Base-by-base conservation (phyloP, 495 filamentous ascomycete species). In the Neurospora hispaniola region DNA sequence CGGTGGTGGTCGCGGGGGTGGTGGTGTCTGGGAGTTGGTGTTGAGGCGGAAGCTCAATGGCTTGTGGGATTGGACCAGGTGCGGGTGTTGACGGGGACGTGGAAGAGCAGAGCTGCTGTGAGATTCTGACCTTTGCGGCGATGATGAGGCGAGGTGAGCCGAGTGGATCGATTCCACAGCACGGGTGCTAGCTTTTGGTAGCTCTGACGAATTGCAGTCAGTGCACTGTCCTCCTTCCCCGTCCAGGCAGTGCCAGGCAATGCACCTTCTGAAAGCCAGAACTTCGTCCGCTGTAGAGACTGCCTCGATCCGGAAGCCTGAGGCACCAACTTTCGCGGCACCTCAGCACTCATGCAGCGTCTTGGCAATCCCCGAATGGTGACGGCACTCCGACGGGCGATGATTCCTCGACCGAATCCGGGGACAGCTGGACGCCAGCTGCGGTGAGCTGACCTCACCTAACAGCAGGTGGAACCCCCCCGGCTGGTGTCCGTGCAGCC, bases 31-130 rank as follows among this genome's bases (percentile, higher is more conserved):
- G 72, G 73, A 46, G 71, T 71, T 75, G 48, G 62, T 54, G 59
- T 23, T 66, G 70, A 70, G 68, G 27, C 76, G 73, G 74, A 54
- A 23, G 73, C 74, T 76, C 75, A 78, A 70, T 75, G 74, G 59
- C 42, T 75, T 73, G 39, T 35, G 27, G 54, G 35, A 66, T 66
- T 66, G 54, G 54, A 66, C 27, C 54, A 66, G 69, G 71, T 76
- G 74, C 35, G 42, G 48, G 46, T 69, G 40, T 71, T 71, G 43
- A 59, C 69, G 42, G 27, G 38, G 66, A n/a, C 10, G 20, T 42
- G 41, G 38, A 39, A 16, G 42, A 43, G 39, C 71, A 16, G 42
- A 43, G 39, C 71, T 43, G 71, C 66, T 46, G 68, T 46, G 42
- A 44, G 43, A 40, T 41, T 73, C 41, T 31, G 43, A 70, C 66